Conservation (phyloP, 495 filamentous ascomycete genomes). For the Podospora bellae-mahoneyi region DNA sequence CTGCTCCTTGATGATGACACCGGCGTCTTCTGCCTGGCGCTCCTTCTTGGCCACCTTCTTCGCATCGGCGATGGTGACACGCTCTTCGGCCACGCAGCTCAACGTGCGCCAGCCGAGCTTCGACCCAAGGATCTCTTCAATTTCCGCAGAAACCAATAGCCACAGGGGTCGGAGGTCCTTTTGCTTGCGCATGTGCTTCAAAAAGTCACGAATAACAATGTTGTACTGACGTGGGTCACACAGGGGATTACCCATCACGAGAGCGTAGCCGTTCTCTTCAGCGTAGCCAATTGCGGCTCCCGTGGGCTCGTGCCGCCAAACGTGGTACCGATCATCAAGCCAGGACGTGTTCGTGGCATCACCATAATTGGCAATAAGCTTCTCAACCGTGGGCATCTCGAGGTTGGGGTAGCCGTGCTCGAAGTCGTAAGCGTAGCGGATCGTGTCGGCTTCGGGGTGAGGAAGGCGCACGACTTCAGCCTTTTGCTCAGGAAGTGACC, state of each 20-base stretch:
- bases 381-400: conserved; percentile 67
- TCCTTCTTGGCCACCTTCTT: conserved; percentile 59
- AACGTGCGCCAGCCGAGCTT: conserved; percentile 79
- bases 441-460: conserved; percentile 75
- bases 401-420: conserved; percentile 39
- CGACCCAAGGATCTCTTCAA: conserved; percentile 70
- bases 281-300: conserved; percentile 79
- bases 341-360: conserved; percentile 85
- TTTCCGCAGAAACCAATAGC: conserved; percentile 65
- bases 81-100: conserved; percentile 80
- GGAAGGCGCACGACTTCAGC: conserved; percentile 50
- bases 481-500: conserved; percentile 62
- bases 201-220: conserved; percentile 65
- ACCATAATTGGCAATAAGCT: conserved; percentile 84
- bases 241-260: conserved; percentile 77
- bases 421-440: conserved; percentile 50
- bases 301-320: conserved; percentile 73
- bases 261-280: conserved; percentile 64
- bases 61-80: conserved; percentile 66
- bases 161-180: conserved; percentile 75
- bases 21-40: conserved; percentile 73
- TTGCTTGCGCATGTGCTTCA: conserved; percentile 66
- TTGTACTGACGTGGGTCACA: conserved; percentile 70
- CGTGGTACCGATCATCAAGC: conserved; percentile 75
- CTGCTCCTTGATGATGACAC: conserved; percentile 67